Evolutionary conservation across 345 rosid species (phyloP).

Genomic region (Heritiera littoralis): DNA sequence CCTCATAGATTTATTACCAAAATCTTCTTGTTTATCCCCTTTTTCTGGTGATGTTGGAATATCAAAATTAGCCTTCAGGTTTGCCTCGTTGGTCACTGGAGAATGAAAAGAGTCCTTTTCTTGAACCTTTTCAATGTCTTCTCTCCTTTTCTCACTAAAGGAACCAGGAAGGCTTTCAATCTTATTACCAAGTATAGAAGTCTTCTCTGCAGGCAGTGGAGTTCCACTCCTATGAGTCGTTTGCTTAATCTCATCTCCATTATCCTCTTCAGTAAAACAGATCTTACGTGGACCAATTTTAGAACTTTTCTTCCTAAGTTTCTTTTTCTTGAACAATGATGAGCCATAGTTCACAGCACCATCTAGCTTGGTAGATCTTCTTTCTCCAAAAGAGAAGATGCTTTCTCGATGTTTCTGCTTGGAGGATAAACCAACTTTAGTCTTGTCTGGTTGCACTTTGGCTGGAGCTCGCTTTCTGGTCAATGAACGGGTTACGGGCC

Average conservation of each 20-base stretch:
- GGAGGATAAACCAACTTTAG: conserved; percentile 35
- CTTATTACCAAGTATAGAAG: conserved; percentile 44
- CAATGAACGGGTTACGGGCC: conserved; percentile 67
- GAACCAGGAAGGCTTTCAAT: conserved; percentile 33
- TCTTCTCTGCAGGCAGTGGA: conserved; percentile 43
- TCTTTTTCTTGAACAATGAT: conserved; percentile 41
- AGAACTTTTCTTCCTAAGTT: conserved; percentile 38
- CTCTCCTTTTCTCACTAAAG: conserved; percentile 33
- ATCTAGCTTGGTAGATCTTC: conserved; percentile 32
- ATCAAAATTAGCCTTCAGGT: conserved; percentile 35
- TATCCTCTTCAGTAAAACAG: conserved; percentile 37
- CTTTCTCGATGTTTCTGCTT: conserved; percentile 38
- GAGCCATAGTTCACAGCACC: conserved; percentile 38
- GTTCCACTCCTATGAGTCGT: conserved; percentile 38
- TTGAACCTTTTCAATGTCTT: conserved; percentile 34
- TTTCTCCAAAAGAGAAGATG: conserved; percentile 60
- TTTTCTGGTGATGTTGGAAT: conserved; percentile 32
- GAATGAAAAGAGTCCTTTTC: conserved; percentile 38
- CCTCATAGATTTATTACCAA: conserved; percentile 31
- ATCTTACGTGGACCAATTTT: conserved; percentile 45
- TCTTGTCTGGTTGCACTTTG: conserved; percentile 29
- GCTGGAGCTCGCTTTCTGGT: conserved; percentile 44
- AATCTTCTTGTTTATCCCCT: conserved; percentile 38
- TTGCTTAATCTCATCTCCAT: conserved; percentile 40
- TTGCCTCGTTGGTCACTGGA: conserved; percentile 35